A percentile compares a stretch with the other conserved stretches of the same genome.
Evolutionary conservation across 805 yeast species (phyloP).

Genomic region (Metschnikowia colocasiae): DNA sequence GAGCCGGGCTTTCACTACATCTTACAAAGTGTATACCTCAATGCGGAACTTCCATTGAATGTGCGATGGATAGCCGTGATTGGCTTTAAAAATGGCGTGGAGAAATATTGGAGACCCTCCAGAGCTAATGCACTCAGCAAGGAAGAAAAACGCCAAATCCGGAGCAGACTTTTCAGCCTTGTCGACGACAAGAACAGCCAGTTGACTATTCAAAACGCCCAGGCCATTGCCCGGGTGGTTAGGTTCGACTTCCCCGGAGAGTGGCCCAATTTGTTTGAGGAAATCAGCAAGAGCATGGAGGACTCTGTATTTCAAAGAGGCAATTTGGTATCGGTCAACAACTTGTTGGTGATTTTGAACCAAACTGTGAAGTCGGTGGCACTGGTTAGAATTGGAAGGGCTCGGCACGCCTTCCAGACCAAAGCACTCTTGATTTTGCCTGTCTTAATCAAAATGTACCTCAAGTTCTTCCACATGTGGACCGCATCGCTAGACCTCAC

Average conservation of each 20-base stretch:
- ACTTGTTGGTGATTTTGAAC: constrained; percentile 63
- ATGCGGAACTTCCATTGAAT: constrained; percentile 55
- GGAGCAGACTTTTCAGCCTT: constrained; percentile 52
- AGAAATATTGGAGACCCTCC: constrained; percentile 76
- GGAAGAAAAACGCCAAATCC: constrained; percentile 69
- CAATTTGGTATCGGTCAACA: constrained; percentile 54
- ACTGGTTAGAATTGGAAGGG: constrained; percentile 77
- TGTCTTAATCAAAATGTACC: constrained; percentile 56
- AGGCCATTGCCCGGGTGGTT: constrained; percentile 72
- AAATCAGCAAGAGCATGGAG: constrained; percentile 45
- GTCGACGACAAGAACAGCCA: constrained; percentile 71
- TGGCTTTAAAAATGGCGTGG: constrained; percentile 84
- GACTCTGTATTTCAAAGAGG: constrained; percentile 37
- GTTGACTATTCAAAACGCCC: constrained; percentile 78
- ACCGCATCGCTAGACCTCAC: constrained; percentile 46
- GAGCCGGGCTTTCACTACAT: constrained; percentile 55
- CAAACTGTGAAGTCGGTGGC: constrained; percentile 75
- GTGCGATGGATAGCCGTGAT: constrained; percentile 85
- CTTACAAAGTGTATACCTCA: constrained; percentile 58
- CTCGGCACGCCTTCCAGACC: constrained; percentile 71
- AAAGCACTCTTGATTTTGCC: constrained; percentile 64
- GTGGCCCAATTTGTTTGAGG: constrained; percentile 82
- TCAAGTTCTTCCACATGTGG: constrained; percentile 62
- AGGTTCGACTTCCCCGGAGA: constrained; percentile 81
- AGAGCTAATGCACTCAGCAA: constrained; percentile 47